These are phyloP conservation scores for Aspergillus sp. DNA, from an alignment of 2,329 filamentous ascomycete genomes.

Conservation along the genomic window DNA sequence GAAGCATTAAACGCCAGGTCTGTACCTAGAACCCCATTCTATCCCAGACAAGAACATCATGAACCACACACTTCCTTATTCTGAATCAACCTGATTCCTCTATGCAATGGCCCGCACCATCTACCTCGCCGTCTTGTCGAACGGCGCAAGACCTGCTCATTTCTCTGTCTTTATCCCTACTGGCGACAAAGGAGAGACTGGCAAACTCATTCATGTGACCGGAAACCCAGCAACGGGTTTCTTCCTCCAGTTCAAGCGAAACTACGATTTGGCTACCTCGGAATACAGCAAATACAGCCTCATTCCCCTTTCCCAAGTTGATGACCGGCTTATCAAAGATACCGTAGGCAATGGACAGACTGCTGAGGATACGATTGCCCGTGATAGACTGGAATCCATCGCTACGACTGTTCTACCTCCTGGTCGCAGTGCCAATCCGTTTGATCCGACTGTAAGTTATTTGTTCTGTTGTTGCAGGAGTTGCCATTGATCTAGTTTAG, in stretches of 20 bases:
- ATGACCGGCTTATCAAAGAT: background rate
- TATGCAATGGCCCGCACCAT: background rate
- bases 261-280: slow-evolving; percentile 5
- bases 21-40: no score
- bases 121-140: slow-evolving; percentile 5
- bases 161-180: slow-evolving; percentile 1
- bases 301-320: background rate
- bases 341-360: background rate
- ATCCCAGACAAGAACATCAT: no score
- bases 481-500: background rate
- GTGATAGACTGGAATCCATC: slow-evolving; percentile 1
- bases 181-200: slow-evolving; percentile 17
- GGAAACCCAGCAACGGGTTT: slow-evolving; percentile 9
- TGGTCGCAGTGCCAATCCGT: background rate
- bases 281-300: background rate
- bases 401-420: slow-evolving; percentile 3
- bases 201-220: slow-evolving; percentile 12
- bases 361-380: background rate
- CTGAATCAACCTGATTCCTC: no score
- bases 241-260: slow-evolving; percentile 11
- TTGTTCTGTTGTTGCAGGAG: background rate
- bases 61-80: no score
- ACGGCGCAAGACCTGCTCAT: slow-evolving; percentile 1
- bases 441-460: background rate
- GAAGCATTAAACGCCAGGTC: no score